Percentiles rank a stretch among this genome's conserved stretches.
Conservation (phyloP, 768 basidiomycete genomes). For the Hebeloma cylindrosporum region DNA sequence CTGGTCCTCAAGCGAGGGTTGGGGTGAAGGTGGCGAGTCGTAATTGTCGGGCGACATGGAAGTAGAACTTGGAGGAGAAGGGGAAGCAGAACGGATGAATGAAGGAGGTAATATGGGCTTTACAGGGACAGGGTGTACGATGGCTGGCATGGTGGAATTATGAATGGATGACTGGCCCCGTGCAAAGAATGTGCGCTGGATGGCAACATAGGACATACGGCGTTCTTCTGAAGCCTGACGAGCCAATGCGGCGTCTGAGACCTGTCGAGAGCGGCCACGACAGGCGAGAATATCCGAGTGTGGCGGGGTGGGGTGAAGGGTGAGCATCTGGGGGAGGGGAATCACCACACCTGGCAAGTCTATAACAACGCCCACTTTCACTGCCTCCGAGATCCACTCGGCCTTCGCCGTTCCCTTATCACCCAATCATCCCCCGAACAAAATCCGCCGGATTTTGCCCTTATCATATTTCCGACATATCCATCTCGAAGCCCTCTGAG, state of each 20-base stretch:
- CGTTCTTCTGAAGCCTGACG: constrained; percentile 19
- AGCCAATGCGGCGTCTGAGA: constrained; percentile 18
- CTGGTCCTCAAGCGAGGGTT: constrained; percentile 58
- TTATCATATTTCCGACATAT: constrained; percentile 11
- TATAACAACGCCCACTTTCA: background rate
- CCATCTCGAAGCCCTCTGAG: background rate
- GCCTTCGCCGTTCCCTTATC: constrained; percentile 12
- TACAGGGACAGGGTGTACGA: constrained; percentile 26
- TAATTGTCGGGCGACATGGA: constrained; percentile 42
- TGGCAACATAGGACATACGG: background rate
- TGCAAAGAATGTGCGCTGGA: constrained; percentile 1
- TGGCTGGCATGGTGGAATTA: constrained; percentile 11
- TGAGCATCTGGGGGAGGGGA: constrained; percentile 7
- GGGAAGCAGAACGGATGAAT: constrained; percentile 27
- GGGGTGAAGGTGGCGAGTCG: constrained; percentile 44
- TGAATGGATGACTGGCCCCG: constrained; percentile 2
- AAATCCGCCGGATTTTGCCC: constrained; percentile 3
- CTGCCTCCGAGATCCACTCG: constrained; percentile 1
- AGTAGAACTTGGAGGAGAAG: constrained; percentile 29
- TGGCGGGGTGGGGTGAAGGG: constrained; percentile 6
- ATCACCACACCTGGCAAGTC: background rate
- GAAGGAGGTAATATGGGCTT: constrained; percentile 19
- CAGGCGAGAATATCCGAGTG: background rate
- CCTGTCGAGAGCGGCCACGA: constrained; percentile 23
- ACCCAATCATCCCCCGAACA: constrained; percentile 9